These are phyloP conservation scores for Yamadazyma spencermartinsiae DNA, from an alignment of 1,139 yeast genomes.

Conservation along the genomic window DNA sequence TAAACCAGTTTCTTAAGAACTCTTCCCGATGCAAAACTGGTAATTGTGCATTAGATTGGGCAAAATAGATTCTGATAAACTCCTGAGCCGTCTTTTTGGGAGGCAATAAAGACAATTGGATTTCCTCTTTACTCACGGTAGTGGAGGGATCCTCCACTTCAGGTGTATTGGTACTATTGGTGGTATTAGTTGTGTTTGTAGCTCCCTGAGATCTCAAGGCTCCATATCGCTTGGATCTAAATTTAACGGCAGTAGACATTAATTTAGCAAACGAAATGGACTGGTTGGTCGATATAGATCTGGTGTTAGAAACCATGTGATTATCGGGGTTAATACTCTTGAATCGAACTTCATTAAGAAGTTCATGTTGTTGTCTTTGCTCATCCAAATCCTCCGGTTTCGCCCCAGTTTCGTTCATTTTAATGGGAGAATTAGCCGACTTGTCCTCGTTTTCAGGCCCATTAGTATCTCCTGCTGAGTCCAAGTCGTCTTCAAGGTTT, in stretches of 20 bases:
- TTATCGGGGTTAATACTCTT: conserved; percentile 9
- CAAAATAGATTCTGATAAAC: conserved; percentile 66
- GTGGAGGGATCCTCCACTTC: conserved; percentile 16
- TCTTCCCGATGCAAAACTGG: conserved; percentile 82
- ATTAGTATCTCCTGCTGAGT: conserved; percentile 5
- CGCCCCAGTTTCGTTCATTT: background rate
- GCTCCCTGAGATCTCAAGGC: background rate
- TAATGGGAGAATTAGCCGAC: background rate
- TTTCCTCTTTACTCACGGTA: conserved; percentile 13
- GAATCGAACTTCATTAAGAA: conserved; percentile 16
- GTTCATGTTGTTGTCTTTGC: conserved; percentile 10
- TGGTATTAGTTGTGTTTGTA: conserved; percentile 2
- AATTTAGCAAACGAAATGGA: conserved; percentile 68
- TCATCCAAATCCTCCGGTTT: conserved; percentile 5
- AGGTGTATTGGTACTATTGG: conserved; percentile 17
- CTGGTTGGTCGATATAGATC: conserved; percentile 11
- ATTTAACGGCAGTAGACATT: conserved; percentile 73
- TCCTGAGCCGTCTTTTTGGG: conserved; percentile 69
- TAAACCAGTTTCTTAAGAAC: conserved; percentile 63
- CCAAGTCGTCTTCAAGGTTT: background rate
- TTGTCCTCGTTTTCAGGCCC: background rate
- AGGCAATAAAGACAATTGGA: conserved; percentile 59
- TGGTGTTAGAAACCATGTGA: conserved; percentile 6
- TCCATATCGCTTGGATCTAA: conserved; percentile 32
- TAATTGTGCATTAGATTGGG: conserved; percentile 77